Conservation (phyloP, 768 basidiomycete species). For the Phanerochaete carnosa region DNA sequence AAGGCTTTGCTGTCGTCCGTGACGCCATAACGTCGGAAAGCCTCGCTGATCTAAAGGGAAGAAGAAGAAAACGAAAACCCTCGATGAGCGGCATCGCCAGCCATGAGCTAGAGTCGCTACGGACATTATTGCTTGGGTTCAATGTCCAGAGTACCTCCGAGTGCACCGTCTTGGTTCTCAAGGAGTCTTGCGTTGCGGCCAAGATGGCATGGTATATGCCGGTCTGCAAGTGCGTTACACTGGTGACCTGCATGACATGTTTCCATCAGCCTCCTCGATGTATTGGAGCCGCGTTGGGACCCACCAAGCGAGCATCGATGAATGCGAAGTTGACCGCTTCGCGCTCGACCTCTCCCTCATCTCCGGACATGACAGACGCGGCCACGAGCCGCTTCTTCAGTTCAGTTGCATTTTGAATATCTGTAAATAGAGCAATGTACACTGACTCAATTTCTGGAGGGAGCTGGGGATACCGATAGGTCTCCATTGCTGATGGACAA, state of each 20-base stretch:
- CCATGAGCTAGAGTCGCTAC: slow-evolving; percentile 16
- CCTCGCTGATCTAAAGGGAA: slow-evolving; percentile 73
- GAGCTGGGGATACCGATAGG: slow-evolving; percentile 54
- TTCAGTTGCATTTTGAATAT: slow-evolving; percentile 59
- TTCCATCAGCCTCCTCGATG: background rate
- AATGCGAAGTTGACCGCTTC: slow-evolving; percentile 88
- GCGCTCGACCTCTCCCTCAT: slow-evolving; percentile 63
- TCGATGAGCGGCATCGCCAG: too few species aligned
- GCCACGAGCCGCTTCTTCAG: slow-evolving; percentile 66
- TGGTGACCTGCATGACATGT: slow-evolving; percentile 54
- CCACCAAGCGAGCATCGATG: slow-evolving; percentile 78
- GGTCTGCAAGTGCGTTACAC: slow-evolving; percentile 75
- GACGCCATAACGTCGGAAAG: slow-evolving; percentile 82
- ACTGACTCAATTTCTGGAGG: slow-evolving; percentile 37
- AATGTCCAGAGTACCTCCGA: slow-evolving; percentile 88
- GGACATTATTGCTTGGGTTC: slow-evolving; percentile 84
- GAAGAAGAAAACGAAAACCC: background rate
- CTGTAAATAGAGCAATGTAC: slow-evolving; percentile 62
- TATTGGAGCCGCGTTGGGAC: slow-evolving; percentile 27
- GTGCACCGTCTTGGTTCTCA: slow-evolving; percentile 85
- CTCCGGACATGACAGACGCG: slow-evolving; percentile 59
- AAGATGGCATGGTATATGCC: slow-evolving; percentile 83
- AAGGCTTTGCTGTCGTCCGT: slow-evolving; percentile 62
- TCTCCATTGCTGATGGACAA: slow-evolving; percentile 41
- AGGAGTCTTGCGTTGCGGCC: slow-evolving; percentile 49